Evolutionary conservation across 805 yeast species (phyloP), one percentile per base, ranked within the genome.

Genomic region (Metschnikowia kunwiensis): DNA sequence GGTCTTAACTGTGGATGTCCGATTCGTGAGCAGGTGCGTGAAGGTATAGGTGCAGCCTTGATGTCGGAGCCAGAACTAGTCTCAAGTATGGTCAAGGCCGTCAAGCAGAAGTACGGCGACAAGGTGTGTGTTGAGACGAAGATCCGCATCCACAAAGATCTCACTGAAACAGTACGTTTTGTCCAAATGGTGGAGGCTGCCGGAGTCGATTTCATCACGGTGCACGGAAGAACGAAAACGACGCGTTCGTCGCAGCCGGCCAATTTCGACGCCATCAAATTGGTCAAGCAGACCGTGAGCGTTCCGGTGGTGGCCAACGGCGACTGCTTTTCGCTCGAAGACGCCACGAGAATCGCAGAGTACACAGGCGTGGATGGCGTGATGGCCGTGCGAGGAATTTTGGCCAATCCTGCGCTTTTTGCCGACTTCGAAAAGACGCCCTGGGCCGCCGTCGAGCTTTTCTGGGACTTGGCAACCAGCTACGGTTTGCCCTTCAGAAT

Each of bases 1-100:
- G 97, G 97, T 0, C 71, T 93, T 40, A 93, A 93, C 66, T 93
- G 97, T 61, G 98, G 98, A 0, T 93, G 98, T 63, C 98, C 98
- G 1, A 88, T 93, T 34, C 83, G 82, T 44, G 97, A 91, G 46
- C 97, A 93, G 58, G 85, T 86, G 10, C 71, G 95, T 28, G 96
- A 88, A 57, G 98, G 97, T 16, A 89, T 93, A 11, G 98, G 98
- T 4, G 96, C 97, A 2, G 97, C 97, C 0, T 69, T 93, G 38
- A 89, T 93, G 86, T 70, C 80, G 18, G 80, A 85, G 44, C 84
- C 89, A 2, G 88, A 86, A 24, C 64, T 80, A 32, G 93, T 93
- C 4, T 77, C 89, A 1, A 70, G 73, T 3, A 85, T 93, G 96
- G 95, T 93, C 5, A 63, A 69, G 28, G 86, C 88, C 1, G 94